phyloP scores from a whole-genome alignment of 1,139 yeast genomes.

The Suhomyces choctaworum region DNA sequence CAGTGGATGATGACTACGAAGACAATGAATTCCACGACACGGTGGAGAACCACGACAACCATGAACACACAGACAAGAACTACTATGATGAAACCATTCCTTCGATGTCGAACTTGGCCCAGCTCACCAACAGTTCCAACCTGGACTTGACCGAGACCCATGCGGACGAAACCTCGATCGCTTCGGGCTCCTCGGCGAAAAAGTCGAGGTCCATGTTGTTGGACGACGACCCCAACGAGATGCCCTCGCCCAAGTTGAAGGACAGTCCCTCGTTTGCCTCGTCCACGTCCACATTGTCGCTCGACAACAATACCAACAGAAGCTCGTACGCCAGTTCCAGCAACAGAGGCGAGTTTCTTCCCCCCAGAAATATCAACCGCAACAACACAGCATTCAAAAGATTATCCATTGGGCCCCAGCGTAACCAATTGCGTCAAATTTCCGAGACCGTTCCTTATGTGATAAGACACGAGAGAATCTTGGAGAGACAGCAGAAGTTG shows the following conservation, averaged over 20 bases:
- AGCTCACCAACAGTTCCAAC: slow-evolving; percentile 39
- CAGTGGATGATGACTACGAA: slow-evolving; percentile 30
- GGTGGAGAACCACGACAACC: slow-evolving; percentile 21
- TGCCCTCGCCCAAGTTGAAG: slow-evolving; percentile 33
- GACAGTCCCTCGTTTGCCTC: slow-evolving; percentile 34
- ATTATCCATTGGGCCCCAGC: slow-evolving; percentile 60
- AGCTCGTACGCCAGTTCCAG: slow-evolving; percentile 4
- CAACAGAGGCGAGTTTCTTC: slow-evolving; percentile 28
- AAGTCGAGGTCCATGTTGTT: slow-evolving; percentile 39
- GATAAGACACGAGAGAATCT: slow-evolving; percentile 69
- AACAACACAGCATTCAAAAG: slow-evolving; percentile 53
- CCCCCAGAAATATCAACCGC: slow-evolving; percentile 37
- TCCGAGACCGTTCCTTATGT: slow-evolving; percentile 83
- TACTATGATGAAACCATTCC: slow-evolving; percentile 41
- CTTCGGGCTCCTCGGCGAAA: slow-evolving; percentile 23
- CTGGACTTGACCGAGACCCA: slow-evolving; percentile 11
- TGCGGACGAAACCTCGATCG: slow-evolving; percentile 24
- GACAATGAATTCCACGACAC: slow-evolving; percentile 35
- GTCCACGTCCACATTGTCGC: slow-evolving; percentile 33
- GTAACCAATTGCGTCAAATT: slow-evolving; percentile 69
- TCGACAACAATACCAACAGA: slow-evolving; percentile 13
- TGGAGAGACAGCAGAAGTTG: slow-evolving; percentile 73
- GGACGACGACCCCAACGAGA: slow-evolving; percentile 31
- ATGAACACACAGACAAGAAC: slow-evolving; percentile 8
- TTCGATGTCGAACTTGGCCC: slow-evolving; percentile 65